A percentile compares a stretch with the other conserved stretches of the same genome.
These are phyloP conservation scores for Aureobasidium sp. DNA, from an alignment of 2,329 filamentous ascomycete genomes.

Conservation along the genomic window DNA sequence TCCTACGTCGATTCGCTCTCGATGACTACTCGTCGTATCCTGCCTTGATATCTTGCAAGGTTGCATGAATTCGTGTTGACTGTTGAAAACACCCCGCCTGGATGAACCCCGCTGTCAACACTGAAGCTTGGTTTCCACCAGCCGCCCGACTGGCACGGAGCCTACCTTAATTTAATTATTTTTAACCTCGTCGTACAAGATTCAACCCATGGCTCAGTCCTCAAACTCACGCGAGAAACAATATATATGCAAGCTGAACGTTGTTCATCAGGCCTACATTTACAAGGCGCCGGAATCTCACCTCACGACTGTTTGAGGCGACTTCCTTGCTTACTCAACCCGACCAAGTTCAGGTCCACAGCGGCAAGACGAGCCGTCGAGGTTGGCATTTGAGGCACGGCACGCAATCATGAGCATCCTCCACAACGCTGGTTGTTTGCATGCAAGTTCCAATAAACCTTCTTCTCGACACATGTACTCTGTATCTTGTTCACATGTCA, in stretches of 20 bases:
- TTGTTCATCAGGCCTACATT: not conserved
- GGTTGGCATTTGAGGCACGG: constrained; percentile 1
- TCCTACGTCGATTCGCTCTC: not conserved
- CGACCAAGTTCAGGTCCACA: not conserved
- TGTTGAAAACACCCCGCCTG: too few relatives aligned
- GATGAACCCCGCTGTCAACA: constrained; percentile 3
- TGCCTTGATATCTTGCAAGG: not conserved
- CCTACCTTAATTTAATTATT: constrained; percentile 1
- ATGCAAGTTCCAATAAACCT: not conserved
- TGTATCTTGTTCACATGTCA: constrained; percentile 1
- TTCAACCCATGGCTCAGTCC: not conserved
- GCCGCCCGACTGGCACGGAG: not conserved
- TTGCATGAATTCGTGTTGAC: not conserved
- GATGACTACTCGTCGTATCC: not conserved
- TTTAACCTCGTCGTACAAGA: not conserved
- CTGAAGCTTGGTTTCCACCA: not conserved
- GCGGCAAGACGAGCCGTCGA: not conserved
- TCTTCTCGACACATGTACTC: constrained; percentile 4
- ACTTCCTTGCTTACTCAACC: not conserved
- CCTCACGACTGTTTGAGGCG: not conserved
- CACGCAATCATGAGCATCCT: not conserved
- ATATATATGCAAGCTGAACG: not conserved
- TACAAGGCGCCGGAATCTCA: not conserved
- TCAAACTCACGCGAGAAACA: not conserved
- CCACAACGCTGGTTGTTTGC: not conserved